These are phyloP conservation scores for Skeletonema potamos DNA, from an alignment of 108 stramenopile genomes.

Conservation along the genomic window DNA sequence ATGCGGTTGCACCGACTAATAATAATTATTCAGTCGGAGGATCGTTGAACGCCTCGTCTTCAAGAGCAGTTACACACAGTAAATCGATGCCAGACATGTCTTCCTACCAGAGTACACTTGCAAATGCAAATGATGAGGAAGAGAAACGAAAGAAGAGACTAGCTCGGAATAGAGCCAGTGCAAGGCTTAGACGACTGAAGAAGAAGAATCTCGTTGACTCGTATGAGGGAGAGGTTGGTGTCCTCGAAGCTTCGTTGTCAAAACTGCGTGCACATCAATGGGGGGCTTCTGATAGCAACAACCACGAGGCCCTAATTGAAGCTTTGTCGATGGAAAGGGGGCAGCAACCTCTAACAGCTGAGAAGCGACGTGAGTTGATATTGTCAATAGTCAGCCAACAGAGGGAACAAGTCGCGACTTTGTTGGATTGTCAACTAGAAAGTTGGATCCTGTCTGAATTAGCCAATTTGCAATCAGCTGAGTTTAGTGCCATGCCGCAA, in stretches of 20 bases:
- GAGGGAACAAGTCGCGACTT: conserved; percentile 66
- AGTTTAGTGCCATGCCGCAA: background rate
- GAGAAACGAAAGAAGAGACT: conserved; percentile 82
- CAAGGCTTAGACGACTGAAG: conserved; percentile 73
- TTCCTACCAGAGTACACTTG: conserved; percentile 32
- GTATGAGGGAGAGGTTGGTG: conserved; percentile 89
- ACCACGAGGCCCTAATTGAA: conserved; percentile 71
- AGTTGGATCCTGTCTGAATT: conserved; percentile 53
- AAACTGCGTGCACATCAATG: conserved; percentile 75
- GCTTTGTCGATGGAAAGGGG: conserved; percentile 90
- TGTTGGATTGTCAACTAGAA: conserved; percentile 75
- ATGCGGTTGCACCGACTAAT: background rate
- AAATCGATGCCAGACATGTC: conserved; percentile 79
- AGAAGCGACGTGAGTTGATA: conserved; percentile 64
- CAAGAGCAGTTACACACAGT: conserved; percentile 38
- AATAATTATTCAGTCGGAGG: conserved; percentile 10
- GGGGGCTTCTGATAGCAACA: conserved; percentile 43
- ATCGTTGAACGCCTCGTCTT: conserved; percentile 4
- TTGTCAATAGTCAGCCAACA: conserved; percentile 74
- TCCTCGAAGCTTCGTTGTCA: conserved; percentile 73
- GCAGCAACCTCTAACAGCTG: conserved; percentile 66
- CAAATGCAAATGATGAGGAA: conserved; percentile 70
- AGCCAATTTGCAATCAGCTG: background rate
- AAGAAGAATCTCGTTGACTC: conserved; percentile 91
- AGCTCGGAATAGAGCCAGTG: conserved; percentile 85